Conservation (phyloP, 75 land plant species). For the Sequoiadendron giganteum region DNA sequence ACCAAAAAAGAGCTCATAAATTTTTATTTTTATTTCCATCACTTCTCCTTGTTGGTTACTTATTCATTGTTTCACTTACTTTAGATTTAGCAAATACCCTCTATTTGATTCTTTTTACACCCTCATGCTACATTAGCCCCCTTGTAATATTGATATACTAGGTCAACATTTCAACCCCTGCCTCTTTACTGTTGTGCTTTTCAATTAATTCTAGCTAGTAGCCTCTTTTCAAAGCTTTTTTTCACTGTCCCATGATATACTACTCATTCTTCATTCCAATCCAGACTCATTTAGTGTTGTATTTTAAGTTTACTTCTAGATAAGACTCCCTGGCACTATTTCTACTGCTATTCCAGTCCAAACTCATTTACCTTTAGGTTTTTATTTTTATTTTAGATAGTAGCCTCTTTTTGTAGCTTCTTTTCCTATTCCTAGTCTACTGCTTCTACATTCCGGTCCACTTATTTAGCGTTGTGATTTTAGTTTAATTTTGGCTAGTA, state of each 20-base stretch:
- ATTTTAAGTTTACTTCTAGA: neutral
- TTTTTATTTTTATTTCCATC: too few species aligned
- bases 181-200: neutral
- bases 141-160: too few species aligned
- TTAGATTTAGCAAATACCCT: too few species aligned
- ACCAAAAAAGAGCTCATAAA: too few species aligned
- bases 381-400: neutral
- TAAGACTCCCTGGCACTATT: too few species aligned
- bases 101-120: too few species aligned
- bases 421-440: neutral
- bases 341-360: neutral
- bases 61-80: too few species aligned
- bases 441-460: neutral
- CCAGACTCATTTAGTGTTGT: neutral
- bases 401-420: neutral
- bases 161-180: too few species aligned
- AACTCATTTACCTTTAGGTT: neutral
- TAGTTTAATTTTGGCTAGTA: neutral
- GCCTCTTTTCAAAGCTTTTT: neutral
- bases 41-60: too few species aligned
- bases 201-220: neutral
- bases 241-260: neutral
- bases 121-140: too few species aligned
- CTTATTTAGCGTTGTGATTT: neutral
- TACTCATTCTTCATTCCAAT: neutral